A percentile compares a stretch with the other conserved stretches of the same genome.
phyloP scores from a whole-genome alignment of 2,329 filamentous ascomycete species.

The Drechmeria coniospora region DNA sequence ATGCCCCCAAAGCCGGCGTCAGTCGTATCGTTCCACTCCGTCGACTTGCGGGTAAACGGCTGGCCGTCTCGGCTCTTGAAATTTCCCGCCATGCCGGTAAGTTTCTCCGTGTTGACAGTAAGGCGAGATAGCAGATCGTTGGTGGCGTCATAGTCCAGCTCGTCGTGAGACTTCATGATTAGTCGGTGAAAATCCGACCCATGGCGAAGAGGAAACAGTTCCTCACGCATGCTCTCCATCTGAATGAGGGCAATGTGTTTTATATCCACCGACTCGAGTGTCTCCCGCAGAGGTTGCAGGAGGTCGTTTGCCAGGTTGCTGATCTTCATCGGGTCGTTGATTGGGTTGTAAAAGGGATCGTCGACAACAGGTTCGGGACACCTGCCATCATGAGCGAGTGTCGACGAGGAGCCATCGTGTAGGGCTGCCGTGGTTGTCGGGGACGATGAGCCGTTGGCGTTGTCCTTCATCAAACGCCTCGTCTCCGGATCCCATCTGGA shows the following conservation, averaged over 20 bases:
- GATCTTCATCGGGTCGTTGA: constrained; percentile 22
- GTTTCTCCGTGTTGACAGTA: constrained; percentile 10
- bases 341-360: constrained; percentile 15
- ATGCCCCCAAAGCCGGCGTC: constrained; percentile 20
- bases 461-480: constrained; percentile 8
- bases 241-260: constrained; percentile 25
- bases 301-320: constrained; percentile 21
- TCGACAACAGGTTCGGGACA: constrained; percentile 2
- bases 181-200: constrained; percentile 19
- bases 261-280: constrained; percentile 16
- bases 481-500: constrained; percentile 13
- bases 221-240: constrained; percentile 28
- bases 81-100: constrained; percentile 8
- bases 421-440: not conserved
- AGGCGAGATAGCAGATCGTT: constrained; percentile 10
- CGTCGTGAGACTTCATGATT: constrained; percentile 17
- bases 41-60: constrained; percentile 1
- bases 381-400: not conserved
- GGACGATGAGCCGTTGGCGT: not conserved
- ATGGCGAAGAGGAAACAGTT: constrained; percentile 27
- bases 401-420: not conserved
- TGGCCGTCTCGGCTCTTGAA: constrained; percentile 6
- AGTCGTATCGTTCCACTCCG: constrained; percentile 6
- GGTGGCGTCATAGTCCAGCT: constrained; percentile 9
- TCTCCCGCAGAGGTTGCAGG: constrained; percentile 10